Evolutionary conservation across 23 red algal genomes (phyloP).

Genomic region (Gracilariopsis chorda): DNA sequence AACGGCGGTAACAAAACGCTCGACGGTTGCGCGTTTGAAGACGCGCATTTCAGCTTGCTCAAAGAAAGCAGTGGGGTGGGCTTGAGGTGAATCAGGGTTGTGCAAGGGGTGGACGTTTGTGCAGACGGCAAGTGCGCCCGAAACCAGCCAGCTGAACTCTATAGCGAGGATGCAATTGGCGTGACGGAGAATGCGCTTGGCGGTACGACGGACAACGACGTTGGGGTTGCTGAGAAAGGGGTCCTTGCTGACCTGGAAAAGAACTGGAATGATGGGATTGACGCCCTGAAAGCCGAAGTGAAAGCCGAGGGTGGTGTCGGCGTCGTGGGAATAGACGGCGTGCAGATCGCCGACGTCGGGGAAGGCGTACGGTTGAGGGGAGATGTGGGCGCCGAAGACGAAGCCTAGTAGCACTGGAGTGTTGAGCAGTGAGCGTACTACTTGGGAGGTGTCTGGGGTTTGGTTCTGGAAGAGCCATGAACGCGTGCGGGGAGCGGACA

Average conservation of each 20-base stretch:
- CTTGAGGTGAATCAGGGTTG: background rate
- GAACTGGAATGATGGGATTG: slow-evolving; percentile 34
- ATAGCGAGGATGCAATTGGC: slow-evolving; percentile 26
- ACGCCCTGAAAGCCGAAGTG: slow-evolving; percentile 54
- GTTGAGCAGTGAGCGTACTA: slow-evolving; percentile 32
- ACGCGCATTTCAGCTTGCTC: slow-evolving; percentile 23
- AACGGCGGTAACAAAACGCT: background rate
- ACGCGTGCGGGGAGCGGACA: slow-evolving; percentile 29
- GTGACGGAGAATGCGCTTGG: background rate
- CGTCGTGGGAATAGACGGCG: slow-evolving; percentile 37
- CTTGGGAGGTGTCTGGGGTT: slow-evolving; percentile 17
- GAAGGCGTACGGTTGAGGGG: slow-evolving; percentile 1
- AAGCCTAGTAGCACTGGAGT: slow-evolving; percentile 40
- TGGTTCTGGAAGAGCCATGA: slow-evolving; percentile 46
- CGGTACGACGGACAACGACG: slow-evolving; percentile 38
- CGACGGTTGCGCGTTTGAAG: slow-evolving; percentile 13
- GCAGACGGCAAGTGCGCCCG: slow-evolving; percentile 24
- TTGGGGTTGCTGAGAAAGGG: slow-evolving; percentile 26
- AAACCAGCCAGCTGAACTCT: slow-evolving; percentile 55
- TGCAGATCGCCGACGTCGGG: slow-evolving; percentile 58
- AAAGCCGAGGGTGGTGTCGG: slow-evolving; percentile 43
- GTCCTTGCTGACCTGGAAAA: slow-evolving; percentile 49
- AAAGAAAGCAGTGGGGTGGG: slow-evolving; percentile 19
- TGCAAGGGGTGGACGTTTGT: slow-evolving; percentile 6
- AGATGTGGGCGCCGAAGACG: slow-evolving; percentile 24